phyloP scores from a whole-genome alignment of 2,329 filamentous ascomycete genomes.

The Hymenotorrendiella dingleyae region DNA sequence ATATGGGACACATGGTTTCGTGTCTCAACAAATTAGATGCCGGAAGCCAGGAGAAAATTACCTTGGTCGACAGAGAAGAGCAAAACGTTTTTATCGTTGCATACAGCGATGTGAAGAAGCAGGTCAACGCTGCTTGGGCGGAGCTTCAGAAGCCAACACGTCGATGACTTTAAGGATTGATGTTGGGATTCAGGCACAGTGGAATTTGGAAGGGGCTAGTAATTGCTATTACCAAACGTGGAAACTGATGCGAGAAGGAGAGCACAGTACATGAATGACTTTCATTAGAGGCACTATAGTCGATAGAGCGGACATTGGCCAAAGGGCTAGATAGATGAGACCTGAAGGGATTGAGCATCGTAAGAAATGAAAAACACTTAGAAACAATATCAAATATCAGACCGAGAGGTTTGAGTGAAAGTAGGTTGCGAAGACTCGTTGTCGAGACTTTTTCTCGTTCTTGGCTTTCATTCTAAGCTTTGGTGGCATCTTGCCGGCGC shows the following conservation, averaged over 20 bases:
- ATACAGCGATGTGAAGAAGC: slow-evolving; percentile 80
- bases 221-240: neutral
- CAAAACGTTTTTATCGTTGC: slow-evolving; percentile 83
- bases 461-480: no score
- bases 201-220: neutral
- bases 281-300: no score
- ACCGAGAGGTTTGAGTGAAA: no score
- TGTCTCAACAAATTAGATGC: slow-evolving; percentile 91
- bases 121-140: slow-evolving; percentile 50
- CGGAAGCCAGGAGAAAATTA: slow-evolving; percentile 79
- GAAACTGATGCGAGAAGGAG: neutral
- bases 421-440: no score
- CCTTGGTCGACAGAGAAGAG: slow-evolving; percentile 82
- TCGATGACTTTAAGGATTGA: neutral
- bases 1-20: slow-evolving; percentile 79
- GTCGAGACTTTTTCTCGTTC: no score
- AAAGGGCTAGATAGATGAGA: no score
- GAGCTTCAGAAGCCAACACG: slow-evolving; percentile 38
- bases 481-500: no score
- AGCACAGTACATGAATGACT: no score
- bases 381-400: no score
- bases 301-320: no score
- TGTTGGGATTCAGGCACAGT: no score
- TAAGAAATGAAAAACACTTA: slow-evolving; percentile 11
- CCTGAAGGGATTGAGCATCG: no score